Evolutionary conservation across 2,329 filamentous ascomycete genomes (phyloP).

Genomic region (Malbranchea zuffiana): DNA sequence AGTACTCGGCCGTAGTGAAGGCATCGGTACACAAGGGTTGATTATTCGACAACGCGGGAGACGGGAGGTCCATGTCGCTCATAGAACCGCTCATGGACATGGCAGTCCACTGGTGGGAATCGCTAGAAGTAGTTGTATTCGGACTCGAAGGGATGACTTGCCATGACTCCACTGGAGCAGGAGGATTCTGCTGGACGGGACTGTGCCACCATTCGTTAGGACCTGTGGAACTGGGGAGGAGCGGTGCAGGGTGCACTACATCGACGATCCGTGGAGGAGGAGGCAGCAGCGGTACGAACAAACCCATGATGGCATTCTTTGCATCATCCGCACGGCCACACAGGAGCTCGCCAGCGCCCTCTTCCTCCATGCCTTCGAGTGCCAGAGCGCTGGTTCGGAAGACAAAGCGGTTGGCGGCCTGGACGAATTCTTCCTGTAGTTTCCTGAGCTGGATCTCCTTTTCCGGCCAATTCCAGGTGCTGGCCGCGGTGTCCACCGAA

Average conservation of each 20-base stretch:
- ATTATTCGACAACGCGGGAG: slow-evolving; percentile 69
- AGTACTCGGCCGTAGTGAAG: slow-evolving; percentile 53
- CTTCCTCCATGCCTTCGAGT: slow-evolving; percentile 91
- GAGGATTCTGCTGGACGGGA: slow-evolving; percentile 52
- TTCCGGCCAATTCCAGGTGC: slow-evolving; percentile 88
- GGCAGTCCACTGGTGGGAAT: slow-evolving; percentile 57
- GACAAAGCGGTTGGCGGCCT: slow-evolving; percentile 94
- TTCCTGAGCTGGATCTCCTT: slow-evolving; percentile 96
- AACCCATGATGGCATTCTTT: slow-evolving; percentile 69
- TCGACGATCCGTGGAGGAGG: slow-evolving; percentile 83
- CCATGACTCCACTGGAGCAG: slow-evolving; percentile 74
- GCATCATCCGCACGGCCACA: slow-evolving; percentile 87
- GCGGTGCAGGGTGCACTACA: slow-evolving; percentile 71
- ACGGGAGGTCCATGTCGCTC: slow-evolving; percentile 61
- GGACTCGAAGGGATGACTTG: slow-evolving; percentile 83
- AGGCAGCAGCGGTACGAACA: slow-evolving; percentile 76
- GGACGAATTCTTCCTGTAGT: slow-evolving; percentile 90
- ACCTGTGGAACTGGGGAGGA: slow-evolving; percentile 71
- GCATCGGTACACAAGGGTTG: slow-evolving; percentile 63
- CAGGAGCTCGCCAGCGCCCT: slow-evolving; percentile 85
- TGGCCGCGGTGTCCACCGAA: slow-evolving; percentile 78
- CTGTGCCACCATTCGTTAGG: slow-evolving; percentile 73
- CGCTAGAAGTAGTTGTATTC: slow-evolving; percentile 61
- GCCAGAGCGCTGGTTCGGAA: slow-evolving; percentile 81
- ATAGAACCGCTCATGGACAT: slow-evolving; percentile 73